These are phyloP conservation scores for Phialophora verrucosa DNA, from an alignment of 2,329 filamentous ascomycete genomes.

Conservation along the genomic window DNA sequence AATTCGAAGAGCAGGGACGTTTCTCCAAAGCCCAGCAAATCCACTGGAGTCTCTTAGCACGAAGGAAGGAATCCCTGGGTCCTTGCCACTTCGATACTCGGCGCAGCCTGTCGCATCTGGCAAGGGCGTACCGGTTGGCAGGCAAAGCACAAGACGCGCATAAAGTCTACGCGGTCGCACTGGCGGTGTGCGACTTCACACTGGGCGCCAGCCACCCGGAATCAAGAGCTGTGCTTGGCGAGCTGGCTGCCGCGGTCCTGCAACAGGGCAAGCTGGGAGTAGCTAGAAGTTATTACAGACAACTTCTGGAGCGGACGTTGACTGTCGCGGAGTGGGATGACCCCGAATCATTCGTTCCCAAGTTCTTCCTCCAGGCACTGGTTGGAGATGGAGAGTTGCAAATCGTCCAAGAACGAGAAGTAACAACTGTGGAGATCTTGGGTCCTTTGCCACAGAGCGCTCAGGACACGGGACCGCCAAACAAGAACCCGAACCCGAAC, in stretches of 20 bases:
- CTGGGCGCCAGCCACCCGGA: not conserved
- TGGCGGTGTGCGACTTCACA: constrained; percentile 1
- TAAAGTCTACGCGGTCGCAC: not conserved
- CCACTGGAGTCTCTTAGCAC: not conserved
- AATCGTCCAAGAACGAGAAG: not conserved
- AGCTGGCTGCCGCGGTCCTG: not conserved
- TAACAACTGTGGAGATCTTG: not conserved
- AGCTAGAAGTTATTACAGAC: not conserved
- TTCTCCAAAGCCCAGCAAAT: not conserved
- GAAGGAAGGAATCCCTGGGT: not conserved
- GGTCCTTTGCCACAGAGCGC: not conserved
- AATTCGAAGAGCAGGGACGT: not conserved
- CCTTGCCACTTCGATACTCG: not conserved
- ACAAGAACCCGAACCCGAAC: not conserved
- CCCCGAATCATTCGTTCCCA: not conserved
- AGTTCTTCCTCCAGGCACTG: not conserved
- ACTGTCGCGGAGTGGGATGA: not conserved
- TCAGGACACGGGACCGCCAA: not conserved
- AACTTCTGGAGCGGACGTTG: constrained; percentile 1
- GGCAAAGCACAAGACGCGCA: not conserved
- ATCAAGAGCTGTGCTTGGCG: not conserved
- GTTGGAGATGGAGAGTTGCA: not conserved
- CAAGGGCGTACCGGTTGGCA: not conserved
- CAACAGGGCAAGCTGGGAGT: not conserved
- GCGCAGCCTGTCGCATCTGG: not conserved